Conservation (phyloP, 106 monocot species). For the Agapanthus africanus region DNA sequence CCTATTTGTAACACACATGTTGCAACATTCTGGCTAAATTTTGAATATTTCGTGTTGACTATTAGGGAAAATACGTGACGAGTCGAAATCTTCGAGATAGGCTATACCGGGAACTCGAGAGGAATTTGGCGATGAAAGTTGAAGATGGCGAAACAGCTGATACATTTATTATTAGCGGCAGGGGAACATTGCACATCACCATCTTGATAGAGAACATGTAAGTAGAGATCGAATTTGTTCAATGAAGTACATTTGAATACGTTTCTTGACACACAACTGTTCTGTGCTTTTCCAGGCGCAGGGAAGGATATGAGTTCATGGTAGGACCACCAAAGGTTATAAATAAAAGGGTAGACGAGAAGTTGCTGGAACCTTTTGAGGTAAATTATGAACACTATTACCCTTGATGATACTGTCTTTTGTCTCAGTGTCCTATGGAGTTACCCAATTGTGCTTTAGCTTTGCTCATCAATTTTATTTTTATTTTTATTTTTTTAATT, state of each 20-base stretch:
- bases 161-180: conserved; percentile 92
- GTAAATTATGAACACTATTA: conserved; percentile 18
- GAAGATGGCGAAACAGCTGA: conserved; percentile 98
- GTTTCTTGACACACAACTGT: neutral
- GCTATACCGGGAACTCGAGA: conserved; percentile 82
- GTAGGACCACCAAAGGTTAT: conserved; percentile 98
- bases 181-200: conserved; percentile 93
- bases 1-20: neutral
- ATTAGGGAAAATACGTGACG: conserved; percentile 93
- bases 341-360: conserved; percentile 66
- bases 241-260: conserved; percentile 1
- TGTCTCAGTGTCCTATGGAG: no score
- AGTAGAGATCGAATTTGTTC: conserved; percentile 5
- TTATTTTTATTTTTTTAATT: neutral
- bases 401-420: no score
- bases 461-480: neutral
- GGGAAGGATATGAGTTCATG: conserved; percentile 99
- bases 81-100: conserved; percentile 95
- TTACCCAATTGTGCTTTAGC: no score
- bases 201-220: conserved; percentile 98
- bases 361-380: conserved; percentile 90
- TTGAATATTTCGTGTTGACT: neutral
- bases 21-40: neutral
- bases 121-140: conserved; percentile 96
- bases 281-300: conserved; percentile 51